Evolutionary conservation across 352 stramenopile genomes (phyloP).

Genomic region (Thraustochytrium sp.): DNA sequence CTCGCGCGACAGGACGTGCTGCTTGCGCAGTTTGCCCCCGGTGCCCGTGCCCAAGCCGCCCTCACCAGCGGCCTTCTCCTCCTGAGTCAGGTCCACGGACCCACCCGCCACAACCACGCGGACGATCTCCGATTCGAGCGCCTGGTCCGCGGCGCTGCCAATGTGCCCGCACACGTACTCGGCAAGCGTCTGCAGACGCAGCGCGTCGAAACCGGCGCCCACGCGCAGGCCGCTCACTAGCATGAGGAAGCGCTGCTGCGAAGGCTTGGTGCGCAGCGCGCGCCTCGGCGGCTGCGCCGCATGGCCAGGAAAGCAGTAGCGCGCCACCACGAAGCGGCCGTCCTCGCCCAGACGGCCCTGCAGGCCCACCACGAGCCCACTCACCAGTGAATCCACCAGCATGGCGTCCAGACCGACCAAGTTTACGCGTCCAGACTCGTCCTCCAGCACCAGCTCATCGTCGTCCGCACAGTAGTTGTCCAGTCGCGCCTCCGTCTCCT

Average conservation of each 20-base stretch:
- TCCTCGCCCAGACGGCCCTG: constrained; percentile 58
- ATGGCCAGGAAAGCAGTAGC: constrained; percentile 60
- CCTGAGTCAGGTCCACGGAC: background rate
- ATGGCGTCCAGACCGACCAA: constrained; percentile 53
- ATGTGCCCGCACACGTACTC: constrained; percentile 68
- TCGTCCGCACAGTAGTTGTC: constrained; percentile 59
- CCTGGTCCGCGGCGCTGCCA: constrained; percentile 57
- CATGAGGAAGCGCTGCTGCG: constrained; percentile 45
- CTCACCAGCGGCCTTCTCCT: constrained; percentile 17
- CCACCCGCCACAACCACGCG: constrained; percentile 68
- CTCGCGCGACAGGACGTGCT: background rate
- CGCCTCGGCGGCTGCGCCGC: constrained; percentile 33
- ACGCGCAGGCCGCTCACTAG: constrained; percentile 61
- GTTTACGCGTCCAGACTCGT: constrained; percentile 73
- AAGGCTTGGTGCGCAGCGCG: constrained; percentile 54
- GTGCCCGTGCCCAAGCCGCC: background rate
- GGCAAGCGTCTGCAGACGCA: constrained; percentile 61
- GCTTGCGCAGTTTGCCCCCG: background rate
- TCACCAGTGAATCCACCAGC: constrained; percentile 58
- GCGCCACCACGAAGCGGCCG: constrained; percentile 59
- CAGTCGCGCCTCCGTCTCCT: constrained; percentile 54
- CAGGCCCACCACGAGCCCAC: constrained; percentile 66
- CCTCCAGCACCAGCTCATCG: constrained; percentile 73
- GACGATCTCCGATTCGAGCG: constrained; percentile 65
- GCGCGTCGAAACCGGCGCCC: constrained; percentile 48